Base-by-base conservation (phyloP, 1,139 yeast species). In the Barnettozyma hawaiiensis region DNA sequence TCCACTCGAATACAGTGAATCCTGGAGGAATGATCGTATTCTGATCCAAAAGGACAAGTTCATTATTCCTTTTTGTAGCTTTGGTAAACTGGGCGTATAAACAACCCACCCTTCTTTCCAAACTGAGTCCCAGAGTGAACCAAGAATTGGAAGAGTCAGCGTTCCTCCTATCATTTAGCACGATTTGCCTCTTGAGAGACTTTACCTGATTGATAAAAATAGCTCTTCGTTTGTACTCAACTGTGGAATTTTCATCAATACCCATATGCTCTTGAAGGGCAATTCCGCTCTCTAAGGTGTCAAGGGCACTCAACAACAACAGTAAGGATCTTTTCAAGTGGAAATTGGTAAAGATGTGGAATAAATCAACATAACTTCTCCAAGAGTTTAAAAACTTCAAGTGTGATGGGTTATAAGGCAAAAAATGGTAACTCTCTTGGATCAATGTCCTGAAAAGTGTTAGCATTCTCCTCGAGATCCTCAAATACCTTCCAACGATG, bases 1-100 rank as follows among this genome's bases (percentile, higher is more conserved):
- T 40, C 53, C 54, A 48, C 15, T 47, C 46, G 2, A 12, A 10
- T 3, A 41, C 15, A 6, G 43, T 39, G 29, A 50, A 50, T 1
- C 49, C 53, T 7, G 50, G 49, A 9, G 54, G 54, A 4, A 49
- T 40, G 7, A 42, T 21, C 14, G 35, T 10, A 7, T 19, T 16
- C 5, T 31, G 16, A 22, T 33, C 20, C 15, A 14, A 19, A 9
- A 2, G 7, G n/a, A n/a, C n/a, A 8, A 12, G 8, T n/a, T 23
- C 19, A 4, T 7, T 6, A 9, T 15, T 7, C 10, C 12, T 26
- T 2, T 16, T 29, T 3, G 29, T 26, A 7, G 3, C 7, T 7
- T 6, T 26, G 3, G n/a, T 19, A 22, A 20, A 40, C 11, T 24
- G 10, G 4, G 21, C 7, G 10, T n/a, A 35, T 4, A 46, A 22